phyloP scores from a whole-genome alignment of 2,329 filamentous ascomycete species.

The Septoria petroselini region DNA sequence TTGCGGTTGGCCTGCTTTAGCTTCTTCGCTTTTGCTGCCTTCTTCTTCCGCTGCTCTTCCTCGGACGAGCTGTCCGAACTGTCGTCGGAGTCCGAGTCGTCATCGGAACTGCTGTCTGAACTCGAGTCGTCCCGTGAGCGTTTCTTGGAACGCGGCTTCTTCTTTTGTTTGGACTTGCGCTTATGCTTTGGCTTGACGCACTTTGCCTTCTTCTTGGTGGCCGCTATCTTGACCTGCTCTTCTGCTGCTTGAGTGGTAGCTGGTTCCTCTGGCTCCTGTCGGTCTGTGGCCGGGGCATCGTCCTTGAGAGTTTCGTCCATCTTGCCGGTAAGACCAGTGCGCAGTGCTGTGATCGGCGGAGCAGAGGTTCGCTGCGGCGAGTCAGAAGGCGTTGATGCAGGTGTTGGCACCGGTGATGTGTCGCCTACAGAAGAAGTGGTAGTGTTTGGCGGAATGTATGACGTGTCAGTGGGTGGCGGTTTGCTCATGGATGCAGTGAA shows the following conservation, averaged over 20 bases:
- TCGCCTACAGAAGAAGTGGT: conserved; percentile 23
- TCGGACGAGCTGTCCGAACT: conserved; percentile 28
- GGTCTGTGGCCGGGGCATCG: conserved; percentile 20
- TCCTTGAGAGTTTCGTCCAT: conserved; percentile 31
- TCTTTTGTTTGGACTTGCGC: conserved; percentile 24
- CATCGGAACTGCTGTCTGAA: conserved; percentile 19
- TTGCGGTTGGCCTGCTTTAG: conserved; percentile 28
- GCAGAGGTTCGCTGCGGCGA: conserved; percentile 20
- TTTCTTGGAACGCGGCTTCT: conserved; percentile 24
- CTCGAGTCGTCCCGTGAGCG: conserved; percentile 26
- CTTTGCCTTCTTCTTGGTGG: conserved; percentile 27
- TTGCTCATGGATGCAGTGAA: conserved; percentile 52
- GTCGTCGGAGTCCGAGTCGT: conserved; percentile 19
- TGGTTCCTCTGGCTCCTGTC: conserved; percentile 18
- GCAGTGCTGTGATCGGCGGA: conserved; percentile 21
- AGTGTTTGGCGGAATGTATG: conserved; percentile 18
- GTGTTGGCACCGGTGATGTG: conserved; percentile 24
- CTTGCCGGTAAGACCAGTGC: conserved; percentile 25
- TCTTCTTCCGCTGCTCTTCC: conserved; percentile 25
- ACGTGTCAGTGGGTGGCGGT: conserved; percentile 25
- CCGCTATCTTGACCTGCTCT: conserved; percentile 15
- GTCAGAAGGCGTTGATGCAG: conserved; percentile 31
- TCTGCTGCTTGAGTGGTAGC: conserved; percentile 11
- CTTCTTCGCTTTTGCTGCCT: conserved; percentile 26
- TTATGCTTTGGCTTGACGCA: conserved; percentile 28